Percentiles rank a stretch among this genome's conserved stretches.
Conservation (phyloP, 2,329 filamentous ascomycete genomes). For the Xylaria sp. region DNA sequence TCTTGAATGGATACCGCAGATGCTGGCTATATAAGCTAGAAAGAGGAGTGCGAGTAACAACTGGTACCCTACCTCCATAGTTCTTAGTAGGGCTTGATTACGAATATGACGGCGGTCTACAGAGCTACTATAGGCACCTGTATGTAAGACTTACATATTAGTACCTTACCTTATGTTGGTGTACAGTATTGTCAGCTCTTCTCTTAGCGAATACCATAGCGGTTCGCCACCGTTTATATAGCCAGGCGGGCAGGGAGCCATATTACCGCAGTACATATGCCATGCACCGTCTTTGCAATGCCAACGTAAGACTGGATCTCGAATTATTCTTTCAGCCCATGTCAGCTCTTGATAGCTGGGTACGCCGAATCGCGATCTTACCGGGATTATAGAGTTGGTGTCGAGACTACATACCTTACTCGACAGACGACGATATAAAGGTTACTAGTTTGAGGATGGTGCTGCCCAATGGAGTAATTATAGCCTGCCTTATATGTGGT, state of each 20-base stretch:
- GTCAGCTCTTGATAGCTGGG: not conserved
- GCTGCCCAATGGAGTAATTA: constrained; percentile 29
- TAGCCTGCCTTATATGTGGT: constrained; percentile 26
- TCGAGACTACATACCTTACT: not conserved
- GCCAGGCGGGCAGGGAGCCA: not conserved
- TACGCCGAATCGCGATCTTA: not conserved
- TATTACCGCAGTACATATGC: not conserved
- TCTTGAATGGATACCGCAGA: not conserved
- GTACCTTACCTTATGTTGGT: not conserved
- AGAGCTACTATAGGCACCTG: not conserved
- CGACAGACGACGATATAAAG: too few relatives aligned
- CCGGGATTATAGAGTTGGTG: not conserved
- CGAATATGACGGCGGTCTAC: constrained; percentile 2
- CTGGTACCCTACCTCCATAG: not conserved
- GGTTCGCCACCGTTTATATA: not conserved
- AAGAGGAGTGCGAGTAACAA: not conserved
- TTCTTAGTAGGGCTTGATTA: not conserved
- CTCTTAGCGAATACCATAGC: not conserved
- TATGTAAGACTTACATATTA: not conserved
- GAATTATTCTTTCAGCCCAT: not conserved
- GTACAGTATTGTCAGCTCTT: constrained; percentile 17
- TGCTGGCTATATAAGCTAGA: constrained; percentile 7
- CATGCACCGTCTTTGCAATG: not conserved
- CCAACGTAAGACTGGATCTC: constrained; percentile 6
- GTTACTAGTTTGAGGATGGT: not conserved